Evolutionary conservation across 108 stramenopile species (phyloP).

Genomic region (Cyclotella atomus): DNA sequence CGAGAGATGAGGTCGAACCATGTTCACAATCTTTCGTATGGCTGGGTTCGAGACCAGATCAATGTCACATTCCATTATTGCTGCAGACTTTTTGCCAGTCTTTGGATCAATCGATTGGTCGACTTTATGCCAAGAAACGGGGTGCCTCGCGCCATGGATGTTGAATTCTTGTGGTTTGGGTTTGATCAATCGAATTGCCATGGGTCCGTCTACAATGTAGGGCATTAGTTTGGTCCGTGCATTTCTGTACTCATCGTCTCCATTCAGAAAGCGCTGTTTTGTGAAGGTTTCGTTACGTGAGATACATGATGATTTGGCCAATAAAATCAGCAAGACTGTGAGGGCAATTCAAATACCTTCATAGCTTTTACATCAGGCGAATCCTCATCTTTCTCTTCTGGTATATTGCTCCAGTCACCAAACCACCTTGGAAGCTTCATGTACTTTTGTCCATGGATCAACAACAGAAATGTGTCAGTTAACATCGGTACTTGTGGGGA

Average conservation of each 20-base stretch:
- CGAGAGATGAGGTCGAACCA: constrained; percentile 55
- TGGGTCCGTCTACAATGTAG: constrained; percentile 60
- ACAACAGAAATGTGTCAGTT: no score
- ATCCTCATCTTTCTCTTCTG: constrained; percentile 51
- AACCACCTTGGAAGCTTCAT: constrained; percentile 65
- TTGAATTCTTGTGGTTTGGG: constrained; percentile 46
- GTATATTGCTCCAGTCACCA: constrained; percentile 48
- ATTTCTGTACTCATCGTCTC: constrained; percentile 54
- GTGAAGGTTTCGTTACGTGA: no score
- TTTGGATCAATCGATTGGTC: no score
- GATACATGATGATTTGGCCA: no score
- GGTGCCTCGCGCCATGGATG: constrained; percentile 31
- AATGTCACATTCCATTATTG: constrained; percentile 49
- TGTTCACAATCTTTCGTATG: constrained; percentile 50
- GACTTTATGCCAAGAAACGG: constrained; percentile 39
- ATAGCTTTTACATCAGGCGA: constrained; percentile 54
- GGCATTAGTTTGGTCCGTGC: constrained; percentile 50
- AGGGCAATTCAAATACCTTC: no score
- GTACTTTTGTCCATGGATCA: no score
- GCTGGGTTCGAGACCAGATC: constrained; percentile 53
- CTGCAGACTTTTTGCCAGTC: constrained; percentile 8
- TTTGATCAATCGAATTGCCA: constrained; percentile 50
- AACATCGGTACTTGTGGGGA: no score
- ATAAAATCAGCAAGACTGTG: no score
- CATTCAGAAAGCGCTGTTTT: constrained; percentile 57